phyloP scores from a whole-genome alignment of 306 rosid species.

The Cicer bijugum region DNA sequence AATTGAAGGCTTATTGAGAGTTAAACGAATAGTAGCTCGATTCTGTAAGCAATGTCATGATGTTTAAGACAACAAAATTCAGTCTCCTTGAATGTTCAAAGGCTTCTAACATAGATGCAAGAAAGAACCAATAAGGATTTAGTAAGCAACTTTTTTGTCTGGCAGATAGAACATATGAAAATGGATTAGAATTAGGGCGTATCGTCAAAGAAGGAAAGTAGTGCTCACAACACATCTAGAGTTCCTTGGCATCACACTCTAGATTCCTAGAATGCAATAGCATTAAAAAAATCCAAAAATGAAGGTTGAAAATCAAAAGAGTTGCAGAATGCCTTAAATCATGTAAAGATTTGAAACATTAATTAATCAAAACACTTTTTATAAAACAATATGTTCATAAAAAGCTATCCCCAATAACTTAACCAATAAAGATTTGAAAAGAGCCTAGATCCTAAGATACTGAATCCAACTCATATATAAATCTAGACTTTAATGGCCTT shows the following conservation, averaged over 20 bases:
- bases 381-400: background rate
- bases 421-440: background rate
- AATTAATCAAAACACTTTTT: background rate
- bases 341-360: background rate
- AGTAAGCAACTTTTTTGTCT: background rate
- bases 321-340: background rate
- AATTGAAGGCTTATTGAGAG: background rate
- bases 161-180: background rate
- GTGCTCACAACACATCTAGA: background rate
- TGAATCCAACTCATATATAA: background rate
- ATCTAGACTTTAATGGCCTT: slow-evolving; percentile 3
- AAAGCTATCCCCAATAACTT: background rate
- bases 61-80: background rate
- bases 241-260: slow-evolving; percentile 11
- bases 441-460: slow-evolving; percentile 7
- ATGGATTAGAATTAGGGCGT: background rate
- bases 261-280: background rate
- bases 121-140: background rate
- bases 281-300: background rate
- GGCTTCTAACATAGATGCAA: background rate
- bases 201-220: background rate
- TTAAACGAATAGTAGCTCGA: background rate
- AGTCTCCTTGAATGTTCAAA: slow-evolving; percentile 2
- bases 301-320: background rate
- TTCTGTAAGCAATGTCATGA: background rate